These are phyloP conservation scores for Colletotrichum sp. DNA, from an alignment of 2,329 filamentous ascomycete genomes.

Conservation along the genomic window DNA sequence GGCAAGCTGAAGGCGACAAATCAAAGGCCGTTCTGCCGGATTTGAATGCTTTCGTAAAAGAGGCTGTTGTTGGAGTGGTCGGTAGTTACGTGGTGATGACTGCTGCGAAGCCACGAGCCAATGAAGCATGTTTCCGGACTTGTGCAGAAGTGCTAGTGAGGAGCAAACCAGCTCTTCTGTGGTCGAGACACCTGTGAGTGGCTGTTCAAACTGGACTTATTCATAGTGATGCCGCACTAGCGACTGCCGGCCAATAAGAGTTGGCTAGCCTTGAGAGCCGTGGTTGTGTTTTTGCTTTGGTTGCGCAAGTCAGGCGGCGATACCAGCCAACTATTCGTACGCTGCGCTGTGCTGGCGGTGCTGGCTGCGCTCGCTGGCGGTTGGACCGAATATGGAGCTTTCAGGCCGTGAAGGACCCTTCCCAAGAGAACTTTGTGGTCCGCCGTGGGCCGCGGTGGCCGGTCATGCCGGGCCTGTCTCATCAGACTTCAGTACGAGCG, in stretches of 20 bases:
- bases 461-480: conserved; percentile 6
- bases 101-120: background rate
- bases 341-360: background rate
- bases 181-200: background rate
- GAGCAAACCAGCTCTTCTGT: background rate
- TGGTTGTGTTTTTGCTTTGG: background rate
- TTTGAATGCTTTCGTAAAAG: conserved; percentile 10
- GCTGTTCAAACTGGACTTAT: background rate
- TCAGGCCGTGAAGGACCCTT: background rate
- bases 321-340: background rate
- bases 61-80: background rate
- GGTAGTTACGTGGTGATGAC: background rate
- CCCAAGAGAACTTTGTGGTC: background rate
- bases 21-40: background rate
- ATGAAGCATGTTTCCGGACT: background rate
- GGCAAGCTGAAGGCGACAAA: background rate
- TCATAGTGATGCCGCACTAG: background rate
- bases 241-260: background rate
- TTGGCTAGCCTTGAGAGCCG: background rate
- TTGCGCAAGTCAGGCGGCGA: background rate
- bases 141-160: background rate
- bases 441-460: conserved; percentile 5
- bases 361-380: background rate
- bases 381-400: background rate
- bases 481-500: conserved; percentile 3